Evolutionary conservation across 495 filamentous ascomycete genomes (phyloP), one percentile per base, ranked within the genome.

Genomic region (Poronia punctata): DNA sequence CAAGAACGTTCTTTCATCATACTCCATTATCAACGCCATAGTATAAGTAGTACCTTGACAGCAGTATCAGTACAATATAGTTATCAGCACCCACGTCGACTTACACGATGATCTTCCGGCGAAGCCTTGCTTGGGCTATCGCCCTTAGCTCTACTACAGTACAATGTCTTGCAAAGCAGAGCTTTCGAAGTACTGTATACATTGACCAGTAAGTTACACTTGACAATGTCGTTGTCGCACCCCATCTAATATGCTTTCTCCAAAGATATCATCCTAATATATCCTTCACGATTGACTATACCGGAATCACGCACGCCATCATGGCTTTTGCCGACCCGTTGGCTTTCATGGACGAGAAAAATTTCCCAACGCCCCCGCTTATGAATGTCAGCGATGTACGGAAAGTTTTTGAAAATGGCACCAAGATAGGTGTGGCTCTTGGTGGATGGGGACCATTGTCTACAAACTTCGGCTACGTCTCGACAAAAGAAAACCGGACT

Each of bases 371-470:
- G 9, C 28, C 29, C 9, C 64, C 65, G 5, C 76, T 76, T 39
- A 70, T 72, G 53, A 41, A 63, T 7, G 57, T 74, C 11, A 49
- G 59, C 0, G 61, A 46, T 8, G 54, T 72, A 38, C 69, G 75
- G 34, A 53, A 57, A 36, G 56, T 67, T 24, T 79, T 79, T 48
- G 43, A 64, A 14, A 46, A 67, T 0, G 60, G 60, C 7, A 72
- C 74, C 19, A 72, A 74, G 48, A 46, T 80, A 1, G 70, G 77
- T 61, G 60, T 79, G 44, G 71, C 77, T 4, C 68, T 82, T 29
- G 78, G 77, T 8, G 76, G 77, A 26, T 80, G 75, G 74, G 76
- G 73, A 7, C 68, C 78, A 38, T 70, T 63, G 0, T 50, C 52
- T 7, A 73, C 73, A 0, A 75, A 72, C 0, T 80, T 80, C 58